Conservation (phyloP, 345 rosid species). For the Firmiana major region DNA sequence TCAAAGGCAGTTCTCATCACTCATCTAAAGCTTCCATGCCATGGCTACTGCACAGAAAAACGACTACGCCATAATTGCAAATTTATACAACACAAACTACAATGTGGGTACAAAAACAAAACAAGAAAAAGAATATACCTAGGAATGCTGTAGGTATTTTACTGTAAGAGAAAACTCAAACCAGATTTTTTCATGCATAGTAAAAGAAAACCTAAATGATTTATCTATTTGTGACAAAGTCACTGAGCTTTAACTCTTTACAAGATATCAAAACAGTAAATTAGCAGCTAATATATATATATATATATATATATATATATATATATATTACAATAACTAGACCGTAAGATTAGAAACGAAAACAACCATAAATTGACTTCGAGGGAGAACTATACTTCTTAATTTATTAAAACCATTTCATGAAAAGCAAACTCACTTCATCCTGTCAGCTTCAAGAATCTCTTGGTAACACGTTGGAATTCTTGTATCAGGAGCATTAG, state of each 20-base stretch:
- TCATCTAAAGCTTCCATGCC: neutral
- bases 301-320: neutral
- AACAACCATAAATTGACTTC: neutral
- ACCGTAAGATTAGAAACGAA: neutral
- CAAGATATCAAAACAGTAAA: neutral
- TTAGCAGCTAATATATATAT: neutral
- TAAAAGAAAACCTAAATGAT: neutral
- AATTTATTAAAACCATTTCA: neutral
- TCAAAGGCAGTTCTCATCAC: neutral
- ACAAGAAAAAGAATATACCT: neutral
- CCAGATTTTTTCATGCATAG: neutral
- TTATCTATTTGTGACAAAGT: neutral
- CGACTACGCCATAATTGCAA: neutral
- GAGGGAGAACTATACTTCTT: neutral
- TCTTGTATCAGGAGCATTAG: neutral
- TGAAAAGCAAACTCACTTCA: neutral
- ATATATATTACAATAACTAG: neutral
- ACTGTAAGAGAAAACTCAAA: neutral
- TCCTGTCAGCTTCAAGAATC: slow-evolving; percentile 1
- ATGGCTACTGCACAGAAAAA: neutral
- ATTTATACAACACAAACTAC: neutral
- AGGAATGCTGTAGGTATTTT: neutral
- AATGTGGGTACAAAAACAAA: neutral
- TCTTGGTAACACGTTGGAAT: neutral
- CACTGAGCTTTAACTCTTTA: neutral